These are phyloP conservation scores for Epichloe festucae DNA, from an alignment of 2,329 filamentous ascomycete genomes.

Conservation along the genomic window DNA sequence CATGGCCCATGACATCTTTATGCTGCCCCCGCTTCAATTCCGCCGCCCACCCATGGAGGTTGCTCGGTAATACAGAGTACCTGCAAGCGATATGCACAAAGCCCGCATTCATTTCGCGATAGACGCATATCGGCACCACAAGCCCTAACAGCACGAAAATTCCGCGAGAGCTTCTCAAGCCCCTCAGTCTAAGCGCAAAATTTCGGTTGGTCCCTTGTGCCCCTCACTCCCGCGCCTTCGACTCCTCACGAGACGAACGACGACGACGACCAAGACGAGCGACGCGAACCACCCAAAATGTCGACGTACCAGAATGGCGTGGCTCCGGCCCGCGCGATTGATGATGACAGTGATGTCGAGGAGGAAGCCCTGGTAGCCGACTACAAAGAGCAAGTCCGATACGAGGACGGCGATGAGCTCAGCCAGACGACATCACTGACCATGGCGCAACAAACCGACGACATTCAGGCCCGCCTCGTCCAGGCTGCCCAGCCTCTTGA, in stretches of 20 bases:
- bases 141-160: constrained; percentile 28
- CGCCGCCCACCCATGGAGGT: constrained; percentile 5
- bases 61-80: constrained; percentile 10
- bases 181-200: constrained; percentile 22
- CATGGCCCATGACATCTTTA: constrained; percentile 1
- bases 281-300: constrained; percentile 31
- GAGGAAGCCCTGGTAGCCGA: constrained; percentile 93
- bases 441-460: constrained; percentile 65
- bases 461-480: constrained; percentile 83
- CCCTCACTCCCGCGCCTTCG: constrained; percentile 11
- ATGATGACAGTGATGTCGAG: constrained; percentile 85
- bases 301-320: constrained; percentile 49
- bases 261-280: constrained; percentile 16
- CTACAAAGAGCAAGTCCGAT: constrained; percentile 92
- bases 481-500: constrained; percentile 91
- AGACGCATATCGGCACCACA: constrained; percentile 21
- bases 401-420: constrained; percentile 72
- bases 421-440: constrained; percentile 60
- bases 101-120: constrained; percentile 8
- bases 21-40: constrained; percentile 16
- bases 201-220: constrained; percentile 19
- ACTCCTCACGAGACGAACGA: constrained; percentile 13
- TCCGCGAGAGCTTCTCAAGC: constrained; percentile 13
- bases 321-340: constrained; percentile 45
- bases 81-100: constrained; percentile 17